These are phyloP conservation scores for Harringtonia lauricola DNA, from an alignment of 2,329 filamentous ascomycete genomes.

Conservation along the genomic window DNA sequence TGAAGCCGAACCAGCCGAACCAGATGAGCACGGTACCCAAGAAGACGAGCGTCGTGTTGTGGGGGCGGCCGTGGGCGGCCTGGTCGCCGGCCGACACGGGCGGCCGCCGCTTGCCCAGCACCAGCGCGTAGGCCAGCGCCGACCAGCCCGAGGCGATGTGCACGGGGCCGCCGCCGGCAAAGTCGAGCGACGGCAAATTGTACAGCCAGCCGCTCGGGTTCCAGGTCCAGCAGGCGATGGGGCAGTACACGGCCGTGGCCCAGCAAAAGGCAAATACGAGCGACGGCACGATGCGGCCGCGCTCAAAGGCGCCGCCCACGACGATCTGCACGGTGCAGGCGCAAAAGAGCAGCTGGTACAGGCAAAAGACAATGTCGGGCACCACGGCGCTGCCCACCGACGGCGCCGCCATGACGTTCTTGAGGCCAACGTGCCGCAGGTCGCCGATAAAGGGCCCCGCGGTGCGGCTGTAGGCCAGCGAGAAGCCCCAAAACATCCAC, in stretches of 20 bases:
- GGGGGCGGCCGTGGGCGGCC: conserved; percentile 41
- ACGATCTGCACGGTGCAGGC: conserved; percentile 52
- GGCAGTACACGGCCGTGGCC: conserved; percentile 53
- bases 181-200: conserved; percentile 45
- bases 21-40: conserved; percentile 55
- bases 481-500: conserved; percentile 56
- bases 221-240: conserved; percentile 57
- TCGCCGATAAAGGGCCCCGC: conserved; percentile 53
- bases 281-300: conserved; percentile 49
- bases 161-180: conserved; percentile 51
- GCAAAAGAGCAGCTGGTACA: conserved; percentile 55
- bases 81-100: conserved; percentile 30
- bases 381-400: conserved; percentile 44
- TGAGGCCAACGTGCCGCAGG: conserved; percentile 49
- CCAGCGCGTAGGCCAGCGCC: conserved; percentile 52
- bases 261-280: conserved; percentile 53
- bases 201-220: conserved; percentile 55
- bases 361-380: conserved; percentile 55
- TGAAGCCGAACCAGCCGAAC: conserved; percentile 50
- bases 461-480: conserved; percentile 47
- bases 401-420: conserved; percentile 47
- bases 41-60: conserved; percentile 53
- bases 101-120: conserved; percentile 45
- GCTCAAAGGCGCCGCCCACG: conserved; percentile 47
- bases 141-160: conserved; percentile 52